Base-by-base conservation (phyloP, 257 asterid species). In the Cinchona pubescens region DNA sequence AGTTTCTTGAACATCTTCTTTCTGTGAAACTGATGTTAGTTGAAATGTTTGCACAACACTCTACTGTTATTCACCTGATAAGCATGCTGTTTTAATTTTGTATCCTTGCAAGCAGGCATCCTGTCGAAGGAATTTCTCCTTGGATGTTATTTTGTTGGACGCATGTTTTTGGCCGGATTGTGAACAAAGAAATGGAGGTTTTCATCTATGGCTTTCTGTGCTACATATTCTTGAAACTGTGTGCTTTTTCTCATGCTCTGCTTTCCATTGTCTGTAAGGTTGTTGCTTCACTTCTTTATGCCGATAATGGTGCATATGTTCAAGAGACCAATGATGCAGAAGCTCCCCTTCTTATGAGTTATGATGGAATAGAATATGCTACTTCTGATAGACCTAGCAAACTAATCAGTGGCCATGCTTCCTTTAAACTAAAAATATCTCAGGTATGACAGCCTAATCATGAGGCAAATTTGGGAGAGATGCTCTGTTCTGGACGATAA, bases 361-460 rank as follows among this genome's bases (percentile, higher is more conserved):
- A 76, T 55, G 96, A 90, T 37, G 96, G 98, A 75, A 77, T 78
- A 72, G 98, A 93, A 84, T 86, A 76, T 74, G 85, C 84, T 84
- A 82, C 96, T 73, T 81, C 78, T 70, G 89, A 93, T 80, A 80
- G 84, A 79, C 93, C 96, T 2, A 86, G 82, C 82, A 88, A 85
- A 85, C 76, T 93, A 69, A 80, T 82, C 55, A 84, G 83, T 43
- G 96, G 97, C 4, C 92, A 87, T 73, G 89, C 96, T 81, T 87
- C 96, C 63, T 90, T 93, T 84, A 91, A 86, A 87, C 92, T 93
- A 64, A 93, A 91, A 84, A 91, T 93, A 84, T 87, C 97, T 72
- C 97, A 91, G 92, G 97, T 88, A 74, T 65, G 63, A 76, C 35
- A 48, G 16, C 53, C 67, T 63, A 58, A 38, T 56, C 29, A 34